phyloP scores from a whole-genome alignment of 2,329 filamentous ascomycete species.

The Pseudocercospora fuligena region DNA sequence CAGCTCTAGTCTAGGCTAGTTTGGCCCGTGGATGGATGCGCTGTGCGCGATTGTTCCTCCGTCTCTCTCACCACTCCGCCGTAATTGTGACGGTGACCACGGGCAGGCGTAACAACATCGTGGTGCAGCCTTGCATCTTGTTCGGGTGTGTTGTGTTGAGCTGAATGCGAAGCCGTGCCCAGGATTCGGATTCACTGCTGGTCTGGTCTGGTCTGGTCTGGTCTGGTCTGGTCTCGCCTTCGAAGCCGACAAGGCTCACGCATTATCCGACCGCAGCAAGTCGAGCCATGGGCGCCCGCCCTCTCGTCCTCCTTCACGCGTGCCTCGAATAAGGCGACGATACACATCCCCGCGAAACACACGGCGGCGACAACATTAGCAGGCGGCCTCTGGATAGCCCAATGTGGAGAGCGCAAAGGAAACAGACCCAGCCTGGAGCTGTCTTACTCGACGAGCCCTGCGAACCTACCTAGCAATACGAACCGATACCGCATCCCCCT shows the following conservation, averaged over 20 bases:
- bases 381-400: not conserved
- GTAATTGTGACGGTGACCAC: not conserved
- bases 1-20: constrained; percentile 5
- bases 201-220: not conserved
- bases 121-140: not conserved
- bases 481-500: constrained; percentile 11
- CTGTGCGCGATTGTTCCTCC: not conserved
- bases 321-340: constrained; percentile 1
- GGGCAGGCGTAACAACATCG: not conserved
- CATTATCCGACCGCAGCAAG: not conserved
- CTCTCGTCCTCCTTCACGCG: not conserved
- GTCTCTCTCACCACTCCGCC: not conserved
- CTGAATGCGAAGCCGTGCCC: not conserved
- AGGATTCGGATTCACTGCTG: not conserved
- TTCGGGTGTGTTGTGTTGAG: not conserved
- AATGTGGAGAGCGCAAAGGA: constrained; percentile 18
- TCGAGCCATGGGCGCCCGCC: constrained; percentile 10
- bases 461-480: constrained; percentile 20
- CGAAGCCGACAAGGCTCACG: constrained; percentile 3
- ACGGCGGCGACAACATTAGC: not conserved
- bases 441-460: constrained; percentile 13
- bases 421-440: constrained; percentile 16
- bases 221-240: not conserved
- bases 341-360: not conserved
- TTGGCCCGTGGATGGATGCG: not conserved